These are phyloP conservation scores for Paecilomyces formosus DNA, from an alignment of 2,329 filamentous ascomycete genomes.

Conservation along the genomic window DNA sequence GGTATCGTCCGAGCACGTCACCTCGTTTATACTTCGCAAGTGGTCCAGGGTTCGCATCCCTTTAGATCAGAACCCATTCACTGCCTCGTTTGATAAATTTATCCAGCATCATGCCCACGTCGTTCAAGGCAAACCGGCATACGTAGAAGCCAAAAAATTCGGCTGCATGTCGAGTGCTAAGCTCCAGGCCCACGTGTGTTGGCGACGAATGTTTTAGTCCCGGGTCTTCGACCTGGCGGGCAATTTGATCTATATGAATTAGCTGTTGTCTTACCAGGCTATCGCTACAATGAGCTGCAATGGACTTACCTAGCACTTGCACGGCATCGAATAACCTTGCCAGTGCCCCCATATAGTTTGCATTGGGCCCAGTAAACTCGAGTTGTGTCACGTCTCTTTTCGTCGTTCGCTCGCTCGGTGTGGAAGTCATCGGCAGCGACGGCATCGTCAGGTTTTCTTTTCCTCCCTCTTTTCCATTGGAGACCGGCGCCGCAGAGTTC, in stretches of 20 bases:
- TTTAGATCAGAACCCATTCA: slow-evolving; percentile 72
- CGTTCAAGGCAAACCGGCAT: slow-evolving; percentile 85
- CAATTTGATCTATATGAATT: slow-evolving; percentile 69
- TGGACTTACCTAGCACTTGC: slow-evolving; percentile 70
- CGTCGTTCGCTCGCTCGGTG: slow-evolving; percentile 55
- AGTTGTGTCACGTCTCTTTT: slow-evolving; percentile 64
- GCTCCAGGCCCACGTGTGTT: slow-evolving; percentile 89
- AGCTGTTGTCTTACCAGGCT: slow-evolving; percentile 4
- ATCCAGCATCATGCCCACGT: slow-evolving; percentile 78
- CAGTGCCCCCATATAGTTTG: slow-evolving; percentile 83
- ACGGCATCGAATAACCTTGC: slow-evolving; percentile 88
- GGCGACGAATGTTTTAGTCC: slow-evolving; percentile 85
- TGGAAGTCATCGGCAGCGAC: slow-evolving; percentile 67
- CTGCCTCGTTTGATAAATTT: slow-evolving; percentile 96
- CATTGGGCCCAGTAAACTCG: slow-evolving; percentile 74
- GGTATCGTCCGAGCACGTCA: background rate
- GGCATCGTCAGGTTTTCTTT: slow-evolving; percentile 61
- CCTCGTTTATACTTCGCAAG: background rate
- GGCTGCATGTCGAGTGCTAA: slow-evolving; percentile 85
- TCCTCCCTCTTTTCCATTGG: slow-evolving; percentile 36
- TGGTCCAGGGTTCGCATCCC: background rate
- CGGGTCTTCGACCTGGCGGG: slow-evolving; percentile 90
- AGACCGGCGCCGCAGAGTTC: slow-evolving; percentile 32
- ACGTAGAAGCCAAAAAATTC: slow-evolving; percentile 98
- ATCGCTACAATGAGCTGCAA: background rate